Evolutionary conservation across 768 basidiomycete species (phyloP).

Genomic region (Guyanaporus albipodus): DNA sequence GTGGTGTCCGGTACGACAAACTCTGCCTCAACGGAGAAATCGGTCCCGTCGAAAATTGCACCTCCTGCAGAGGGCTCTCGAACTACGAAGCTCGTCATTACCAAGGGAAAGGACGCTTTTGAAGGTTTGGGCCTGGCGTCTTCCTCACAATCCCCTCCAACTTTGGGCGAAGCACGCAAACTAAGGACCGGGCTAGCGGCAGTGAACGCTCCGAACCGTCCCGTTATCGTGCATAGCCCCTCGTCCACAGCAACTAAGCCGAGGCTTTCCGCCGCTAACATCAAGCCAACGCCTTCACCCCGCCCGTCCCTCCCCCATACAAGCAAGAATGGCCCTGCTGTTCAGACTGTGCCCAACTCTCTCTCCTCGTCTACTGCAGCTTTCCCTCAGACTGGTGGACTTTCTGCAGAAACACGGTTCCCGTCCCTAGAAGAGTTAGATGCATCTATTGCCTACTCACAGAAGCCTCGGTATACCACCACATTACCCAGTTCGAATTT

Average conservation of each 20-base stretch:
- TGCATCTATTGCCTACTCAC: constrained; percentile 41
- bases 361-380: constrained; percentile 31
- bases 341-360: constrained; percentile 32
- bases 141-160: constrained; percentile 50
- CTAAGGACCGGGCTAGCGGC: constrained; percentile 63
- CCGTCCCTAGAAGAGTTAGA: constrained; percentile 87
- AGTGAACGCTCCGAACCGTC: constrained; percentile 39
- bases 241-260: constrained; percentile 15
- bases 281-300: constrained; percentile 28
- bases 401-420: constrained; percentile 68
- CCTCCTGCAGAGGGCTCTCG: constrained; percentile 30
- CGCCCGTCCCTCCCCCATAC: constrained; percentile 20
- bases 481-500: constrained; percentile 11
- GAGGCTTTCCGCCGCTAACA: constrained; percentile 15
- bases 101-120: constrained; percentile 67
- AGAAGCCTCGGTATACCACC: constrained; percentile 18
- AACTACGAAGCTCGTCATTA: constrained; percentile 28
- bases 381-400: constrained; percentile 37
- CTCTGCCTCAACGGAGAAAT: constrained; percentile 12
- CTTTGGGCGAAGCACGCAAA: constrained; percentile 72
- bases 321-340: constrained; percentile 12
- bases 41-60: constrained; percentile 20
- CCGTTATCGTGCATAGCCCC: constrained; percentile 9
- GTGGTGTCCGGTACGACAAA: constrained; percentile 4
- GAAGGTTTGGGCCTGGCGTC: constrained; percentile 61